These are phyloP conservation scores for Allium fistulosum DNA, from an alignment of 106 monocot species.

Conservation along the genomic window DNA sequence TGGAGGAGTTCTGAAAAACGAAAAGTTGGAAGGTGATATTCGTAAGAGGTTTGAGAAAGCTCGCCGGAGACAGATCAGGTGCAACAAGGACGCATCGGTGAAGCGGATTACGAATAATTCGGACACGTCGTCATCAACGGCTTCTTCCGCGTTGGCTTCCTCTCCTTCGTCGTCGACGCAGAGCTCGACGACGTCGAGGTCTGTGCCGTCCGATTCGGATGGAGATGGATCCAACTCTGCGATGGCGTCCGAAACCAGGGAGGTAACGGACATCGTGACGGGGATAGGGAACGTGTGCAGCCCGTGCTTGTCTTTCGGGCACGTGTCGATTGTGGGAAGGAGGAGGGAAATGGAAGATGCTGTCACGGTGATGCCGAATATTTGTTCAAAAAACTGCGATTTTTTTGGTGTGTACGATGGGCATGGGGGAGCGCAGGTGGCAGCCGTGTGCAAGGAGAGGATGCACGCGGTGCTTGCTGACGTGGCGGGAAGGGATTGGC, in stretches of 20 bases:
- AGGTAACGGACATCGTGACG: neutral
- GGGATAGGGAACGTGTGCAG: neutral
- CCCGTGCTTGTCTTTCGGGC: constrained; percentile 27
- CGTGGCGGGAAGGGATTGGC: constrained; percentile 12
- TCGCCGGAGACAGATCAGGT: constrained; percentile 2
- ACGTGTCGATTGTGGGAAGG: constrained; percentile 41
- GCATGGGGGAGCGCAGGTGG: constrained; percentile 44
- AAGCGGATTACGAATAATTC: neutral
- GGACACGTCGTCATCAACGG: neutral
- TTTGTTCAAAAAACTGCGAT: constrained; percentile 15
- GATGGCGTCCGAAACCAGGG: neutral
- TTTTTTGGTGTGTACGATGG: constrained; percentile 63
- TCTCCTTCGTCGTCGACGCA: constrained; percentile 2
- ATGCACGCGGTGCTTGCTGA: constrained; percentile 47
- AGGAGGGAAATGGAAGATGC: constrained; percentile 65
- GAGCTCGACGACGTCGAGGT: neutral
- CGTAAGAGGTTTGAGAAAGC: neutral
- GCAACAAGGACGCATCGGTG: neutral
- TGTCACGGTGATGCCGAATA: constrained; percentile 17
- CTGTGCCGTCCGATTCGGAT: constrained; percentile 3
- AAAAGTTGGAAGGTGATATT: constrained; percentile 2
- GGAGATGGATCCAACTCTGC: neutral
- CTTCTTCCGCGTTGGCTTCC: neutral
- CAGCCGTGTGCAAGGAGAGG: constrained; percentile 41
- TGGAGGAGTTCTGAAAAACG: neutral